phyloP scores from a whole-genome alignment of 495 filamentous ascomycete genomes.

The Aspergillus conjunctus region DNA sequence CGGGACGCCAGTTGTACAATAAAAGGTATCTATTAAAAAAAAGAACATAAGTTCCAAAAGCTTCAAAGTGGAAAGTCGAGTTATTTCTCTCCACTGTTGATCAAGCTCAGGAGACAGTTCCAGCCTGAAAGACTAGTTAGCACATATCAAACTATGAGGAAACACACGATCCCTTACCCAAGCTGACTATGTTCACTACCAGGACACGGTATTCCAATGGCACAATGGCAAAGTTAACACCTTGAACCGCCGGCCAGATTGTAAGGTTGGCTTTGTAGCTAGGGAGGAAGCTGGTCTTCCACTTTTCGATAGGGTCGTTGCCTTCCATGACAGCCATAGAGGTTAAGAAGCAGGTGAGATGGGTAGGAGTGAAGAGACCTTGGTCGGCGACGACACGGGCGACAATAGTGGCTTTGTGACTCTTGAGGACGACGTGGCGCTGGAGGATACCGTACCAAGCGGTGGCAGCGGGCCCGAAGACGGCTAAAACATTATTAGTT shows the following conservation, averaged over 20 bases:
- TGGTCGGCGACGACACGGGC: constrained; percentile 86
- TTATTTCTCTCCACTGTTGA: constrained; percentile 63
- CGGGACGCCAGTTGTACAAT: constrained; percentile 17
- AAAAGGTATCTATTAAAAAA: constrained; percentile 32
- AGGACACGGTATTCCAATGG: constrained; percentile 84
- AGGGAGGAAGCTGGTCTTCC: constrained; percentile 63
- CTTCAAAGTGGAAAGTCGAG: constrained; percentile 10
- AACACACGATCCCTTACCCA: constrained; percentile 55
- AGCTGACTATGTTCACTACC: constrained; percentile 81
- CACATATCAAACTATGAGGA: not conserved
- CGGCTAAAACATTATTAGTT: constrained; percentile 47
- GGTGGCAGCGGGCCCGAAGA: constrained; percentile 92
- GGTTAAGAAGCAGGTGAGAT: constrained; percentile 79
- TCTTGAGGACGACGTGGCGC: constrained; percentile 63
- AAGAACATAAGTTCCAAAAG: not conserved
- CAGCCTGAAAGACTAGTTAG: constrained; percentile 62
- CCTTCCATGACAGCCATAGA: constrained; percentile 92
- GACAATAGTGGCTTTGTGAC: constrained; percentile 67
- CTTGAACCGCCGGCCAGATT: constrained; percentile 91
- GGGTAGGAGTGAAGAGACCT: constrained; percentile 77
- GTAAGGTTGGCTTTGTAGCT: constrained; percentile 84
- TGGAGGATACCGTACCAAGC: constrained; percentile 85
- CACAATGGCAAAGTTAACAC: constrained; percentile 87
- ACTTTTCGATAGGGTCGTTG: constrained; percentile 66
- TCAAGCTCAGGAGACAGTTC: constrained; percentile 92